phyloP scores from a whole-genome alignment of 1,284 basidiomycete genomes.

The Tetrapyrgos nigripes region DNA sequence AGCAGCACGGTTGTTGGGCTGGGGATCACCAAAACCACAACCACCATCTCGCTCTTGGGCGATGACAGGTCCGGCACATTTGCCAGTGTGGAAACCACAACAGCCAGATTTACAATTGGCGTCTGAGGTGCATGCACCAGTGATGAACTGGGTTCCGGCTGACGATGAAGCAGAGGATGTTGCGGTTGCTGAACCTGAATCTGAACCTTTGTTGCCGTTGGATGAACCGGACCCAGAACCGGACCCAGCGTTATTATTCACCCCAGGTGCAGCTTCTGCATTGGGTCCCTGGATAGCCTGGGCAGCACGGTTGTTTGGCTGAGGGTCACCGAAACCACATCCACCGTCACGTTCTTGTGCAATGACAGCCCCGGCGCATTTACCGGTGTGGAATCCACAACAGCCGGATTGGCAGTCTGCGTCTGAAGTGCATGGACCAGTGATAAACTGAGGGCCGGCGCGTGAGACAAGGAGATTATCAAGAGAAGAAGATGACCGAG shows the following conservation, averaged over 20 bases:
- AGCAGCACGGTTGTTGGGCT: background rate
- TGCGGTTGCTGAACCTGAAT: background rate
- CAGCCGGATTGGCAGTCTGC: background rate
- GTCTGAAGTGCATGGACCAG: background rate
- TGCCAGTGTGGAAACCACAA: background rate
- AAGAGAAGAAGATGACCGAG: no score
- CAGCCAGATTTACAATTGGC: background rate
- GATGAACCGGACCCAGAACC: background rate
- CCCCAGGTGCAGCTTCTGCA: slow-evolving; percentile 1
- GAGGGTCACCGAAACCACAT: background rate
- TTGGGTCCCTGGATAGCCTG: slow-evolving; percentile 4
- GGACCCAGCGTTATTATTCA: background rate
- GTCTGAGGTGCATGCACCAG: background rate
- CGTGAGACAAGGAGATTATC: background rate
- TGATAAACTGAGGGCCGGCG: background rate
- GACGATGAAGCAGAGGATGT: background rate
- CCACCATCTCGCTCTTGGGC: slow-evolving; percentile 7
- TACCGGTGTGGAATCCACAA: background rate
- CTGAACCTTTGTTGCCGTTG: background rate
- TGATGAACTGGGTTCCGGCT: background rate
- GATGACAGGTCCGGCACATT: background rate
- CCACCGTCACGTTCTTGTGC: slow-evolving; percentile 7
- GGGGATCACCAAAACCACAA: background rate
- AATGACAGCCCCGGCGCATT: background rate
- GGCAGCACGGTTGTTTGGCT: background rate